Conservation (phyloP, 257 asterid genomes). For the Nicotiana benthamiana region DNA sequence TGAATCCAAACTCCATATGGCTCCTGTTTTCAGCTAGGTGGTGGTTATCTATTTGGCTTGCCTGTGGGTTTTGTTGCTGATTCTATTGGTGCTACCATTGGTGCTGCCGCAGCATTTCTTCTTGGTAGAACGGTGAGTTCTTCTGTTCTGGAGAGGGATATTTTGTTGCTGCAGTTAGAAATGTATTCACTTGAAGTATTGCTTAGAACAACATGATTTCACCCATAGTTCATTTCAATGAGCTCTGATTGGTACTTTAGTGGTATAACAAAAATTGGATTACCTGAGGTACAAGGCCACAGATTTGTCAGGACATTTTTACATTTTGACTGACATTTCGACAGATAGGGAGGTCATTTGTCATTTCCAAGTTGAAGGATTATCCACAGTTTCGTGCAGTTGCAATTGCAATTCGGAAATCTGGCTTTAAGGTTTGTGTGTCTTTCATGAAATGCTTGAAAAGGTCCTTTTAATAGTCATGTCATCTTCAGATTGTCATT, state of each 20-base stretch:
- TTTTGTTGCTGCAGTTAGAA: slow-evolving; percentile 3
- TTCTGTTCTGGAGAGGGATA: not conserved
- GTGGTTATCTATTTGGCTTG: slow-evolving; percentile 97
- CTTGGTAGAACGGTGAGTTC: slow-evolving; percentile 87
- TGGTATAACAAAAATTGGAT: not conserved
- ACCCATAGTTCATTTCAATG: not conserved
- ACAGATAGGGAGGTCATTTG: slow-evolving; percentile 90
- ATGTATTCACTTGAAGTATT: not conserved
- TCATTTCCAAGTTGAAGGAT: slow-evolving; percentile 82
- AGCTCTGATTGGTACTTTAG: not conserved
- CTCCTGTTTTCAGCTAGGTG: slow-evolving; percentile 68
- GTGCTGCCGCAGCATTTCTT: slow-evolving; percentile 93
- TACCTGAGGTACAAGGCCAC: not conserved
- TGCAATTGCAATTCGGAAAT: slow-evolving; percentile 71
- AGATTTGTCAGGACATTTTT: not conserved
- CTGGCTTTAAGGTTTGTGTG: slow-evolving; percentile 77
- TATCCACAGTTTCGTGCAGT: slow-evolving; percentile 90
- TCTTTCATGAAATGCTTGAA: not conserved
- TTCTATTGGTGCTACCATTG: slow-evolving; percentile 90
- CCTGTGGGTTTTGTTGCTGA: slow-evolving; percentile 95
- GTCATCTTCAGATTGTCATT: slow-evolving; percentile 1
- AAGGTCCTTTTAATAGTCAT: not conserved
- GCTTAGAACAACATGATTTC: not conserved
- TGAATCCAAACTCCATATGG: slow-evolving; percentile 6
- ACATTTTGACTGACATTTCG: slow-evolving; percentile 17